Percentiles rank a stretch among this genome's conserved stretches.
Evolutionary conservation across 2,329 filamentous ascomycete species (phyloP).

Genomic region (Talaromyces funiculosus): DNA sequence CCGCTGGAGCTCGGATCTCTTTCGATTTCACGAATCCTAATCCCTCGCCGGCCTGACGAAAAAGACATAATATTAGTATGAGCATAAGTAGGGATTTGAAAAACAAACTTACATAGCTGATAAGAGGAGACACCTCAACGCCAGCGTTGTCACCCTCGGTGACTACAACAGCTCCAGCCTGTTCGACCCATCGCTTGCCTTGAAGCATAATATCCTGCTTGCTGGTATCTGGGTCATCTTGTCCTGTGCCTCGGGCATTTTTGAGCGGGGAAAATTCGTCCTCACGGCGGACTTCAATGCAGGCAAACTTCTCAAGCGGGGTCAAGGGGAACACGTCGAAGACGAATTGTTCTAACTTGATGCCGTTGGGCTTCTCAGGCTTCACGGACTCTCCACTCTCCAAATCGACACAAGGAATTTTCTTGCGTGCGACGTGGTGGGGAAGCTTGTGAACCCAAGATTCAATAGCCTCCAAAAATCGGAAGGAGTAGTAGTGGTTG

Average conservation of each 20-base stretch:
- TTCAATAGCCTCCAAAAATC: constrained; percentile 86
- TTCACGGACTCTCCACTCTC: constrained; percentile 75
- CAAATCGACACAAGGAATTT: constrained; percentile 82
- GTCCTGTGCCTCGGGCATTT: constrained; percentile 77
- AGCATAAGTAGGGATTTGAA: neutral
- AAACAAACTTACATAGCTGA: constrained; percentile 90
- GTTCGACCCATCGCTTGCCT: constrained; percentile 77
- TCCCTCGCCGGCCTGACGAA: constrained; percentile 55
- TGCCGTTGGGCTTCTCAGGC: constrained; percentile 90
- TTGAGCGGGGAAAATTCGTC: constrained; percentile 98
- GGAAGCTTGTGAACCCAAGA: constrained; percentile 79
- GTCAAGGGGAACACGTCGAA: constrained; percentile 96
- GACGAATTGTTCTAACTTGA: constrained; percentile 98
- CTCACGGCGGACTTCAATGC: constrained; percentile 90
- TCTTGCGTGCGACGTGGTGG: constrained; percentile 96
- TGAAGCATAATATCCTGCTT: constrained; percentile 84
- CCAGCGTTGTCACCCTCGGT: constrained; percentile 59
- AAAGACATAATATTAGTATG: constrained; percentile 12
- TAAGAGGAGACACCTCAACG: constrained; percentile 84
- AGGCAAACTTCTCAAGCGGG: constrained; percentile 81
- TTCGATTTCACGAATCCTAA: constrained; percentile 55
- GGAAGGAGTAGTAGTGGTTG: constrained; percentile 98
- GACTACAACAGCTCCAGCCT: constrained; percentile 68
- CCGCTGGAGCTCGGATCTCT: constrained; percentile 58
- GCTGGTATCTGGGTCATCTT: constrained; percentile 93